Evolutionary conservation across 1,139 yeast genomes (phyloP), one percentile per base, ranked within the genome.

Genomic region (Yamadazyma sp.): DNA sequence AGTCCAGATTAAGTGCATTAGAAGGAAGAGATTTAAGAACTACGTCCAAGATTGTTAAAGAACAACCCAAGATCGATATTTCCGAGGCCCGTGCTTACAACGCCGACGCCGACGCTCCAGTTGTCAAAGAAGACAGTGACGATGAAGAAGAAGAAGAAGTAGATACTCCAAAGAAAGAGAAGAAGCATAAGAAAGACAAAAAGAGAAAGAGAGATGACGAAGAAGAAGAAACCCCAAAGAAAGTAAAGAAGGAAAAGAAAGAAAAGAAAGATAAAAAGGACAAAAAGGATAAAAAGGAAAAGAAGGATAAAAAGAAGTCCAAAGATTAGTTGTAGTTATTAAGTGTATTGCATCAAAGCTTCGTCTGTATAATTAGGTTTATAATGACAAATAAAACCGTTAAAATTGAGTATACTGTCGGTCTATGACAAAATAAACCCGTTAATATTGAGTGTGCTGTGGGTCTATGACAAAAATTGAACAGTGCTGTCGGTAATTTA

Each of bases 1-100:
- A 92, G 72, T 79, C 87, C 49, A 84, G 98, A 74, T 80, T 92
- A 59, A 87, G 96, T 63, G 88, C 91, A 48, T 77, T 94, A 55
- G 99, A 92, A 73, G 98, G 98, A 52, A 87, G 96, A 69, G 92
- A 85, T 61, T 67, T 85, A 65, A 82, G 92, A 77, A 83, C 92
- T 32, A 83, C 91, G 40, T 78, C 88, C 44, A 83, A 81, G 72
- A 79, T 83, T 50, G 77, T 73, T 36, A 84, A 83, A 67, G 88
- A 84, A 54, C 81, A 81, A 60, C 81, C 84, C 62, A 89, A 88
- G 79, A 82, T 88, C 50, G 95, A 86, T 47, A 77, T 91, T 54
- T 68, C 87, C 42, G 92, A 87, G 61, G 82, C 91, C 37, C 79
- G 85, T 66, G 87, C 94, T 43, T 92, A 92, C 73, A 92, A 91